Percentiles rank a stretch among this genome's conserved stretches.
These are phyloP conservation scores for Epichloe elymi DNA, from an alignment of 2,329 filamentous ascomycete species.

Conservation along the genomic window DNA sequence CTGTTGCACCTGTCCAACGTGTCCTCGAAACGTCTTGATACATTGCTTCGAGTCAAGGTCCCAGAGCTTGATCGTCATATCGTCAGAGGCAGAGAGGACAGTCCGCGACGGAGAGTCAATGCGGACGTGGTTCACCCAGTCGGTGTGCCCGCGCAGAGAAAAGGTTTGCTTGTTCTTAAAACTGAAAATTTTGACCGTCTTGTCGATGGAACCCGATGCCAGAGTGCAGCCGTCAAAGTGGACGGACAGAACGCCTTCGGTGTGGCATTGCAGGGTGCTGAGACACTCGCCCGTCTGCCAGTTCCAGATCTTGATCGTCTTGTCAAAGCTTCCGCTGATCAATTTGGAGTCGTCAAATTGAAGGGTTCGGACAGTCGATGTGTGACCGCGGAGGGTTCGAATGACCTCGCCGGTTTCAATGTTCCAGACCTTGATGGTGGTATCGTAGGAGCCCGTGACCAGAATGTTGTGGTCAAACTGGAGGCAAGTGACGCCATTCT, in stretches of 20 bases:
- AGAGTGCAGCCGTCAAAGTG: slow-evolving; percentile 78
- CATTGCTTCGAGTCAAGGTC: slow-evolving; percentile 75
- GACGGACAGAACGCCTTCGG: slow-evolving; percentile 70
- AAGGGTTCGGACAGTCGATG: slow-evolving; percentile 69
- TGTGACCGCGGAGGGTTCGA: slow-evolving; percentile 74
- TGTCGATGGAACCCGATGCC: slow-evolving; percentile 81
- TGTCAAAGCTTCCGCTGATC: slow-evolving; percentile 80
- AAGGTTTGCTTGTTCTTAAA: slow-evolving; percentile 74
- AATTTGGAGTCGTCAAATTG: slow-evolving; percentile 90
- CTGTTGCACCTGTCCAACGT: slow-evolving; percentile 92
- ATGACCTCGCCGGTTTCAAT: slow-evolving; percentile 77
- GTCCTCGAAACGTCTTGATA: slow-evolving; percentile 68
- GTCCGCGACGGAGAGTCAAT: slow-evolving; percentile 73
- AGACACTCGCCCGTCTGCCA: slow-evolving; percentile 85
- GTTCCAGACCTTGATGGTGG: slow-evolving; percentile 93
- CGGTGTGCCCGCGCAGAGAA: slow-evolving; percentile 67
- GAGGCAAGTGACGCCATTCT: slow-evolving; percentile 52
- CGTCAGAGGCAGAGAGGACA: slow-evolving; percentile 85
- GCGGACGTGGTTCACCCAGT: slow-evolving; percentile 95
- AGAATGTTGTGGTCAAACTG: slow-evolving; percentile 75
- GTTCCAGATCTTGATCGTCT: slow-evolving; percentile 88
- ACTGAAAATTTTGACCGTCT: slow-evolving; percentile 85
- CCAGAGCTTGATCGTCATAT: slow-evolving; percentile 84
- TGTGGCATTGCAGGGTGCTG: slow-evolving; percentile 67
- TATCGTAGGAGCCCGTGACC: slow-evolving; percentile 89